These are phyloP conservation scores for Omphalotus olearius DNA, from an alignment of 1,284 basidiomycete species.

Conservation along the genomic window DNA sequence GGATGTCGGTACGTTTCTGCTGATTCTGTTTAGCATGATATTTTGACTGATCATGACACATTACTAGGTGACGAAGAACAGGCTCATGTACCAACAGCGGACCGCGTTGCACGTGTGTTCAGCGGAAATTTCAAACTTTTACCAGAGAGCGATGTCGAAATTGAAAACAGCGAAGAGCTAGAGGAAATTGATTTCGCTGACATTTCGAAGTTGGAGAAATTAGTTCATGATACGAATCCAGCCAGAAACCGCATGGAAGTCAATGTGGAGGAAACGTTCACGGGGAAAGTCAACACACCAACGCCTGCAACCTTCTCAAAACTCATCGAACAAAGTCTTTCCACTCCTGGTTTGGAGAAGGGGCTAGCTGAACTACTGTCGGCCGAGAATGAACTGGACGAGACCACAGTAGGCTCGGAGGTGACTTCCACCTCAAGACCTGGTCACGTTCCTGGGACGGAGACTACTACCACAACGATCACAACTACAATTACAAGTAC, in stretches of 20 bases:
- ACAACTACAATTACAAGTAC: too few relatives aligned
- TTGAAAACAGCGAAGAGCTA: constrained; percentile 36
- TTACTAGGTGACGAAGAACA: constrained; percentile 39
- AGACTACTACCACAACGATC: too few relatives aligned
- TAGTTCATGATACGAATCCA: constrained; percentile 28
- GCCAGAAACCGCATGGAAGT: constrained; percentile 17
- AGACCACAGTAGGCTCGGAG: too few relatives aligned
- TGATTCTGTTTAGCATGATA: constrained; percentile 4
- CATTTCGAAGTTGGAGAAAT: constrained; percentile 38
- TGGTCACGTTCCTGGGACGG: too few relatives aligned
- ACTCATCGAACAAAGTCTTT: neutral
- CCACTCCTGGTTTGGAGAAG: too few relatives aligned
- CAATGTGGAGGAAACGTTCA: constrained; percentile 37
- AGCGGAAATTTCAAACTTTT: constrained; percentile 28
- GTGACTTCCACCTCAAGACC: too few relatives aligned
- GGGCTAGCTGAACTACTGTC: too few relatives aligned
- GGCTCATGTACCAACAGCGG: constrained; percentile 62
- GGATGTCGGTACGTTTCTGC: constrained; percentile 40
- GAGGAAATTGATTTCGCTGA: constrained; percentile 68
- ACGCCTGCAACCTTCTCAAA: neutral
- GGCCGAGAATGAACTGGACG: too few relatives aligned
- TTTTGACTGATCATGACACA: neutral
- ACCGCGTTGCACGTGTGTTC: constrained; percentile 57
- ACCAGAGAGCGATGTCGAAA: constrained; percentile 22
- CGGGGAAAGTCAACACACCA: constrained; percentile 25